Evolutionary conservation across 768 basidiomycete genomes (phyloP), one percentile per base, ranked within the genome.

Genomic region (Terana coerulea): DNA sequence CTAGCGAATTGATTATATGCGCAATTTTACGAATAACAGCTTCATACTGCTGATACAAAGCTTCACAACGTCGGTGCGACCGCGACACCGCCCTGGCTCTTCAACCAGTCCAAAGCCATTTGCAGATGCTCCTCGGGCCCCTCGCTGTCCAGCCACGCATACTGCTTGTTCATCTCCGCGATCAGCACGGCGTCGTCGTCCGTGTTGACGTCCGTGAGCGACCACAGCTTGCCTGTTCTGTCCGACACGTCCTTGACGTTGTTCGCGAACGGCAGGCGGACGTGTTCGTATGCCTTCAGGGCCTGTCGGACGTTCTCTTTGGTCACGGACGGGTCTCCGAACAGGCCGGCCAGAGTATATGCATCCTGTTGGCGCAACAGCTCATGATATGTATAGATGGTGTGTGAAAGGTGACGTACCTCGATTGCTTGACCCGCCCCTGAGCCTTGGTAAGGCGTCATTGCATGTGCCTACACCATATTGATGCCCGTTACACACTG

Each of bases 361-460:
- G 33, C 33, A 35, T 35, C 33, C 33, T 35, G 17, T n/a, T 17
- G 19, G 15, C 22, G 3, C 8, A 19, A 15, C 3, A 29, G 43
- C 14, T 26, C 22, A 42, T 2, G 3, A 19, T 3, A 6, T 15
- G 43, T 35, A 35, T n/a, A n/a, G 10, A 35, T 35, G n/a, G 10
- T 35, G 33, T 10, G 33, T 10, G 33, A 10, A n/a, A 35, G 17
- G 29, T 43, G 14, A 33, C 51, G 14, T 24, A 51, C 50, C 51
- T 63, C 59, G 46, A 57, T 55, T 0, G 47, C 47, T 30, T 58
- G 57, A 2, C 57, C 57, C 2, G 57, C 57, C 2, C 57, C 54
- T 1, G 54, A 46, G 2, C 54, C 57, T n/a, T 55, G 57, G 35
- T 40, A 19, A 5, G 54, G 57, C 1, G 39, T 21, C 57, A 58